A percentile compares a stretch with the other conserved stretches of the same genome.
These are phyloP conservation scores for Cucurbita ficifolia DNA, from an alignment of 306 rosid species.

Conservation along the genomic window DNA sequence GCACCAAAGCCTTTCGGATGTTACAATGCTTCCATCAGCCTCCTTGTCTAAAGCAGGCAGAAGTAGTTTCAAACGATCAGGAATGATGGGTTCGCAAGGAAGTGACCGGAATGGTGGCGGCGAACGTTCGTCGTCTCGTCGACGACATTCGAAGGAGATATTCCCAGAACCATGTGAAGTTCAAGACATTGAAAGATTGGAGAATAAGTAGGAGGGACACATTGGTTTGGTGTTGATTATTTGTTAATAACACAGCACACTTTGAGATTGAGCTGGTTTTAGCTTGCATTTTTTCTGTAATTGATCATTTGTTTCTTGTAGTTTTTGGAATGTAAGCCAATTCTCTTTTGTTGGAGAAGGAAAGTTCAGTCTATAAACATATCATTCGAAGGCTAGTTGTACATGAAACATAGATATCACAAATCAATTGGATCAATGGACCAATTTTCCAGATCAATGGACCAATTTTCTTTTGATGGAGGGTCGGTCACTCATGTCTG, in stretches of 20 bases:
- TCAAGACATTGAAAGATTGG: conserved; percentile 45
- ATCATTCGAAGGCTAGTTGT: neutral
- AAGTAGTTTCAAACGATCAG: conserved; percentile 59
- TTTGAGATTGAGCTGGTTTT: neutral
- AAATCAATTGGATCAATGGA: too few species aligned
- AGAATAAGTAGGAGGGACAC: conserved; percentile 22
- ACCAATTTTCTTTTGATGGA: neutral
- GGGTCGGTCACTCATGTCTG: neutral
- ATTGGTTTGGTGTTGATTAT: conserved; percentile 25
- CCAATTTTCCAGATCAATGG: too few species aligned
- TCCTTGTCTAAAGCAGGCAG: conserved; percentile 33
- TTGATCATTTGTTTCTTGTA: conserved; percentile 22
- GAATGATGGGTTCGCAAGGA: conserved; percentile 59
- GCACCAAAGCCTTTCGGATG: conserved; percentile 75
- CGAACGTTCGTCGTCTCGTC: conserved; percentile 49
- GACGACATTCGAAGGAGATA: conserved; percentile 62
- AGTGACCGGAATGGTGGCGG: conserved; percentile 40
- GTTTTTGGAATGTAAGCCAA: conserved; percentile 28
- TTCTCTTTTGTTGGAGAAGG: conserved; percentile 15
- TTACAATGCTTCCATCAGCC: conserved; percentile 30
- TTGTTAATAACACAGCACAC: conserved; percentile 32
- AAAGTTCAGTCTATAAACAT: neutral
- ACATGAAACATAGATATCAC: neutral
- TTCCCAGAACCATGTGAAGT: conserved; percentile 60
- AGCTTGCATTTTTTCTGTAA: conserved; percentile 30